A percentile compares a stretch with the other conserved stretches of the same genome.
phyloP scores from a whole-genome alignment of 352 stramenopile genomes.

The Globisporangium canariense region DNA sequence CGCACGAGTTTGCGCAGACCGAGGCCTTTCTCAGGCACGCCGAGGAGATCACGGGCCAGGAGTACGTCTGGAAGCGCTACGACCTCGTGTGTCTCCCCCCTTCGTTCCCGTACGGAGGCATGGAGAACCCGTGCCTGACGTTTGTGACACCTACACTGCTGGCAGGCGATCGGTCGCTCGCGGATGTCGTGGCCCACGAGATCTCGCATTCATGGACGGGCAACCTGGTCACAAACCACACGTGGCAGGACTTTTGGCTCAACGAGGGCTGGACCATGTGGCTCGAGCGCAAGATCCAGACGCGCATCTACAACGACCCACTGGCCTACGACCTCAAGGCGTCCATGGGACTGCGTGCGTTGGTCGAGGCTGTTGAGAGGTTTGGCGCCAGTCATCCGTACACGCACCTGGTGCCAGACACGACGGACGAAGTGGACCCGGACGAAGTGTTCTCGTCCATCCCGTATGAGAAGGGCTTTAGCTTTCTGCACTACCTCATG shows the following conservation, averaged over 20 bases:
- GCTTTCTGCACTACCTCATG: slow-evolving; percentile 80
- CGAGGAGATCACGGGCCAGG: slow-evolving; percentile 88
- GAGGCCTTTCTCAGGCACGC: slow-evolving; percentile 91
- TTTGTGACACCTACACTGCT: slow-evolving; percentile 97
- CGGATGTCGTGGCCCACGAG: slow-evolving; percentile 97
- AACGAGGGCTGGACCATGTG: slow-evolving; percentile 98
- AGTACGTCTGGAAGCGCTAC: slow-evolving; percentile 96
- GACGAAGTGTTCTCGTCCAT: slow-evolving; percentile 95
- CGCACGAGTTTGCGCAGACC: slow-evolving; percentile 94
- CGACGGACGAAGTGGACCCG: slow-evolving; percentile 87
- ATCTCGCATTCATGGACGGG: slow-evolving; percentile 96
- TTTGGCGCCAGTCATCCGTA: slow-evolving; percentile 74
- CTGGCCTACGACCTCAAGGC: slow-evolving; percentile 53
- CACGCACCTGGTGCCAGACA: slow-evolving; percentile 84
- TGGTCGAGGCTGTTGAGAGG: slow-evolving; percentile 38
- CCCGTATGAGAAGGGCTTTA: slow-evolving; percentile 95
- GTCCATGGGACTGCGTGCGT: slow-evolving; percentile 36
- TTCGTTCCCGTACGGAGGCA: slow-evolving; percentile 89
- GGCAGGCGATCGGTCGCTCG: slow-evolving; percentile 92
- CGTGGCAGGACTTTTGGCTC: slow-evolving; percentile 97
- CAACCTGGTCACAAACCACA: slow-evolving; percentile 97
- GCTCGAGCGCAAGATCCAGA: slow-evolving; percentile 97
- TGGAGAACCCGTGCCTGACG: slow-evolving; percentile 88
- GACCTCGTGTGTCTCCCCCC: slow-evolving; percentile 97
- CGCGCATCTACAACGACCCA: slow-evolving; percentile 41